These are phyloP conservation scores for Didymella pomorum DNA, from an alignment of 2,329 filamentous ascomycete genomes.

Conservation along the genomic window DNA sequence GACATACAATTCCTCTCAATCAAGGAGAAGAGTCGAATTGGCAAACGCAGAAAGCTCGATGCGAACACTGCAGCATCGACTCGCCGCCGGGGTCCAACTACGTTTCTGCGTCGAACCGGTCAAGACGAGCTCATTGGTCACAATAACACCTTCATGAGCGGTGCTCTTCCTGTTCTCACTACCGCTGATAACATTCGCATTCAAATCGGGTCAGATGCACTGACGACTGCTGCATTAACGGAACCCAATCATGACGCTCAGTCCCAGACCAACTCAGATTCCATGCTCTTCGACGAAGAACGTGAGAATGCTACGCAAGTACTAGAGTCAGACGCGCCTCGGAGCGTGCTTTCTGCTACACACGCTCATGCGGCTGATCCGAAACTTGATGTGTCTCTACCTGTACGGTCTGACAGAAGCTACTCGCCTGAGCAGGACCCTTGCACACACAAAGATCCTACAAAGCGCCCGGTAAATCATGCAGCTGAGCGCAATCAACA, in stretches of 20 bases:
- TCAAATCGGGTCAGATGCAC: slow-evolving; percentile 49
- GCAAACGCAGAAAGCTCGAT: slow-evolving; percentile 44
- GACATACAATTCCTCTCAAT: slow-evolving; percentile 37
- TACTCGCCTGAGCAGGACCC: slow-evolving; percentile 11
- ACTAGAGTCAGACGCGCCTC: neutral
- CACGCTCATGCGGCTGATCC: neutral
- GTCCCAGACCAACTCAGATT: slow-evolving; percentile 40
- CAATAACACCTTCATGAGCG: slow-evolving; percentile 21
- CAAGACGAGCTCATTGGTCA: slow-evolving; percentile 7
- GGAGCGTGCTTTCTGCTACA: neutral
- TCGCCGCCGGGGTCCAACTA: slow-evolving; percentile 3
- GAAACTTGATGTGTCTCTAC: neutral
- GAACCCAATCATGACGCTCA: slow-evolving; percentile 16
- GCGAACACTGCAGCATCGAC: slow-evolving; percentile 10
- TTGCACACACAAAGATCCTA: slow-evolving; percentile 7
- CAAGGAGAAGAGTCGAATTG: slow-evolving; percentile 41
- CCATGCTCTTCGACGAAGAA: slow-evolving; percentile 49
- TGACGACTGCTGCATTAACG: slow-evolving; percentile 35
- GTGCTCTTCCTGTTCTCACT: slow-evolving; percentile 20
- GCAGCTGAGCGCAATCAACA: neutral
- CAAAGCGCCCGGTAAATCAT: neutral
- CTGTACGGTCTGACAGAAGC: slow-evolving; percentile 3
- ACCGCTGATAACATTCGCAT: slow-evolving; percentile 41
- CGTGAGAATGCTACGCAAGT: slow-evolving; percentile 18
- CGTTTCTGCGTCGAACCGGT: neutral